A percentile compares a stretch with the other conserved stretches of the same genome.
phyloP scores from a whole-genome alignment of 164 flowering plant species.

The Liquidambar formosana region DNA sequence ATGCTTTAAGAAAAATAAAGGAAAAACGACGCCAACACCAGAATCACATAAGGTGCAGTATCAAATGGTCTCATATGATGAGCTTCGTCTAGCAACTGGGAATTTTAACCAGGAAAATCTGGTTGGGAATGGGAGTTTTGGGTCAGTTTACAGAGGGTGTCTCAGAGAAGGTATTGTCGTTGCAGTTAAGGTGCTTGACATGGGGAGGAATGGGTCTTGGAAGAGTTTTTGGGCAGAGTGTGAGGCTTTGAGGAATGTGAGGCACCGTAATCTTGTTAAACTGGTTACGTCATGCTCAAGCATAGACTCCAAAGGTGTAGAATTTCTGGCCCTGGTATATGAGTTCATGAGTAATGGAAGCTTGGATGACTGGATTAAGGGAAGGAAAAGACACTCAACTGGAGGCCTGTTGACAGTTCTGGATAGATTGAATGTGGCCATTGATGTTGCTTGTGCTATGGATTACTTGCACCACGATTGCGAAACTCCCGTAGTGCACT shows the following conservation, averaged over 20 bases:
- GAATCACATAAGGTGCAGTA: slow-evolving; percentile 8
- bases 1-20: slow-evolving; percentile 5
- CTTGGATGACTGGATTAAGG: slow-evolving; percentile 48
- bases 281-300: slow-evolving; percentile 53
- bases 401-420: slow-evolving; percentile 26
- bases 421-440: slow-evolving; percentile 38
- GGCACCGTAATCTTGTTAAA: slow-evolving; percentile 66
- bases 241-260: slow-evolving; percentile 40
- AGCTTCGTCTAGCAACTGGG: slow-evolving; percentile 39
- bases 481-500: slow-evolving; percentile 42
- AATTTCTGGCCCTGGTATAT: slow-evolving; percentile 50
- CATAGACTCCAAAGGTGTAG: slow-evolving; percentile 29
- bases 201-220: slow-evolving; percentile 17
- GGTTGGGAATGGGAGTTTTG: slow-evolving; percentile 57
- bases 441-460: slow-evolving; percentile 50
- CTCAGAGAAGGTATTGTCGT: slow-evolving; percentile 20
- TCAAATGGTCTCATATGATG: slow-evolving; percentile 36
- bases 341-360: slow-evolving; percentile 53
- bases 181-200: slow-evolving; percentile 50
- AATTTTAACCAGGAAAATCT: slow-evolving; percentile 35
- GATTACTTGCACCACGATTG: slow-evolving; percentile 54
- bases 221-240: slow-evolving; percentile 56
- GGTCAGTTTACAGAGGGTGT: slow-evolving; percentile 47
- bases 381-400: slow-evolving; percentile 16
- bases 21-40: not conserved